A percentile compares a stretch with the other conserved stretches of the same genome.
These are phyloP conservation scores for Botrytis paeoniae DNA, from an alignment of 2,329 filamentous ascomycete genomes.

Conservation along the genomic window DNA sequence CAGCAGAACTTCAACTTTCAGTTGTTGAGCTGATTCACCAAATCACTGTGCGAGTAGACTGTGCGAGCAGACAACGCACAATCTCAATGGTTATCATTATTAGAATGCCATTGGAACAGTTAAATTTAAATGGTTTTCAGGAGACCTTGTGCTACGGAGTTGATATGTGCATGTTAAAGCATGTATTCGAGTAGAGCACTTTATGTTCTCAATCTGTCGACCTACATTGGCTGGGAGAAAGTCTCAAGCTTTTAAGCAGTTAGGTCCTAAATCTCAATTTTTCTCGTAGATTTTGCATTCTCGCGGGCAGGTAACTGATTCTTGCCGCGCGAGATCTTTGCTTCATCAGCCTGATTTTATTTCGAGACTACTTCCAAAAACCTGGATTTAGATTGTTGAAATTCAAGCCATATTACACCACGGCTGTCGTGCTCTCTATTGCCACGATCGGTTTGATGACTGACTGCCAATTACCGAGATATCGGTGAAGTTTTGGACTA, in stretches of 20 bases:
- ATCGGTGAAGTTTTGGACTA: conserved; percentile 1
- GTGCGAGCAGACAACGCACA: neutral
- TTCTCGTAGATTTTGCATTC: neutral
- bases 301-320: neutral
- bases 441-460: neutral
- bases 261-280: neutral
- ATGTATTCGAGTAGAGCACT: neutral
- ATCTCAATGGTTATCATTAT: neutral
- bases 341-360: neutral
- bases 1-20: neutral
- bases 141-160: neutral
- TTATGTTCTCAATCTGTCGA: neutral
- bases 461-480: conserved; percentile 3
- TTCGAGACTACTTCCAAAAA: neutral
- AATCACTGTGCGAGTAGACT: neutral
- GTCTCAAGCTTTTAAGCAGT: no score
- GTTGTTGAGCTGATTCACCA: neutral
- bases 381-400: neutral
- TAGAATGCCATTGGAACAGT: neutral
- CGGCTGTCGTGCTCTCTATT: conserved; percentile 3
- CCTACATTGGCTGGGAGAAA: neutral
- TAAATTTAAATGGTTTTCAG: neutral
- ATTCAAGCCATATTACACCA: neutral
- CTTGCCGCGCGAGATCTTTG: neutral
- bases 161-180: neutral